These are phyloP conservation scores for Exserohilum rostratum DNA, from an alignment of 2,329 filamentous ascomycete species.

Conservation along the genomic window DNA sequence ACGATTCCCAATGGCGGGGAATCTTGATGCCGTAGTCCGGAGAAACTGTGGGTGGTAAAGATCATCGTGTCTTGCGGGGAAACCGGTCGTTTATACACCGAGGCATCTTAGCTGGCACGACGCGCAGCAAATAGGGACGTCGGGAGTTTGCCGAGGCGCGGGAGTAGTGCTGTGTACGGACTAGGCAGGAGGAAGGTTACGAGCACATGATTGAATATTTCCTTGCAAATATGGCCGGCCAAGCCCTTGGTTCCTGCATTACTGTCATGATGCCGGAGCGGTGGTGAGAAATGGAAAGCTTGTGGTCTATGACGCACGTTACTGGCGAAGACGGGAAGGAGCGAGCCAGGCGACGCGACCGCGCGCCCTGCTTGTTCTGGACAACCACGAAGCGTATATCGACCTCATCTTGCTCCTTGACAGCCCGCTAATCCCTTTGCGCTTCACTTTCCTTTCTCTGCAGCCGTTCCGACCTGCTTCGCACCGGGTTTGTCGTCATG, in stretches of 20 bases:
- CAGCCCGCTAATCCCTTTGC: not conserved
- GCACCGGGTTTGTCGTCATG: not conserved
- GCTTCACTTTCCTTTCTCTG: not conserved
- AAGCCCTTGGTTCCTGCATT: constrained; percentile 7
- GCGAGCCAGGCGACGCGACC: constrained; percentile 9
- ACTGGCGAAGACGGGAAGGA: constrained; percentile 11
- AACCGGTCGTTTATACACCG: constrained; percentile 14
- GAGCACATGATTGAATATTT: constrained; percentile 7
- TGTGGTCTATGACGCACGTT: constrained; percentile 1
- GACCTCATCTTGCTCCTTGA: constrained; percentile 4
- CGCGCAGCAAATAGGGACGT: constrained; percentile 1
- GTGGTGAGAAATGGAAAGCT: not conserved
- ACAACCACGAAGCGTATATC: constrained; percentile 13
- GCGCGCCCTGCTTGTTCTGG: not conserved
- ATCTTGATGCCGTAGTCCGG: constrained; percentile 13
- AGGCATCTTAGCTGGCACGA: constrained; percentile 1
- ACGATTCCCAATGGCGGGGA: constrained; percentile 15
- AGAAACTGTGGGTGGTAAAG: constrained; percentile 13
- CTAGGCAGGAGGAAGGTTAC: constrained; percentile 11
- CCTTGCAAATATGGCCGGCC: not conserved
- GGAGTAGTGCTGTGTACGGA: constrained; percentile 7
- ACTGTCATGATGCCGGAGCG: not conserved
- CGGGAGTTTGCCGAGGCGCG: constrained; percentile 8
- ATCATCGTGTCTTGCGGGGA: constrained; percentile 15
- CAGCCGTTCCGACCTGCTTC: not conserved